Conservation (phyloP, 345 rosid species). For the Camelina hispida region DNA sequence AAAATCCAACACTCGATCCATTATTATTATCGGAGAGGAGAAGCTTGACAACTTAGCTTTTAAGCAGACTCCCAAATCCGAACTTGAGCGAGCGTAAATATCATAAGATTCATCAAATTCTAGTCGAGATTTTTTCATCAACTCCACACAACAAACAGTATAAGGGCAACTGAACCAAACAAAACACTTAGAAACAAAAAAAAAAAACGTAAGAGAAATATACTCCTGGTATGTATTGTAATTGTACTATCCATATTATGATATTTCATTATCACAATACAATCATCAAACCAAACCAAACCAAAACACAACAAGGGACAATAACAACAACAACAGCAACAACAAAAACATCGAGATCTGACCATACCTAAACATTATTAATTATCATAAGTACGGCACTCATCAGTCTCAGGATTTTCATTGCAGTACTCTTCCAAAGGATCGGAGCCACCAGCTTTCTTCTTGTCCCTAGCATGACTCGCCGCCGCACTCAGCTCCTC, state of each 20-base stretch:
- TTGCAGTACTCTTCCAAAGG: slow-evolving; percentile 84
- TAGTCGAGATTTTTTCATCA: too few relatives aligned
- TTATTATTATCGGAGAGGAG: too few relatives aligned
- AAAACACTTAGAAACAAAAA: background rate
- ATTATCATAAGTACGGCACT: slow-evolving; percentile 95
- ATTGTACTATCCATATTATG: background rate
- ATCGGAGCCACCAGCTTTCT: slow-evolving; percentile 65
- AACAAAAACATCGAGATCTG: slow-evolving; percentile 17
- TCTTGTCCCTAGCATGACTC: slow-evolving; percentile 88
- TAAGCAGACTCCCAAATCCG: too few relatives aligned
- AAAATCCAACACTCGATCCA: too few relatives aligned
- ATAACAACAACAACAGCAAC: background rate
- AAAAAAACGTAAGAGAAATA: background rate
- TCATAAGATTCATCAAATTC: too few relatives aligned
- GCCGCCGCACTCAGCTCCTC: slow-evolving; percentile 99
- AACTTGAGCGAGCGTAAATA: too few relatives aligned
- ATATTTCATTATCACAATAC: slow-evolving; percentile 30
- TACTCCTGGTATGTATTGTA: slow-evolving; percentile 19
- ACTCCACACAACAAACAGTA: background rate
- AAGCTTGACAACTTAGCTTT: too few relatives aligned
- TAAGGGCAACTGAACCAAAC: background rate
- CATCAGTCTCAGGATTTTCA: slow-evolving; percentile 93
- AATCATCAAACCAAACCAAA: slow-evolving; percentile 17
- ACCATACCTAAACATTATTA: slow-evolving; percentile 35
- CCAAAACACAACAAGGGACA: slow-evolving; percentile 12